Evolutionary conservation across 331 rosid species (phyloP), one percentile per base, ranked within the genome.

Genomic region (Stylosanthes scabra): DNA sequence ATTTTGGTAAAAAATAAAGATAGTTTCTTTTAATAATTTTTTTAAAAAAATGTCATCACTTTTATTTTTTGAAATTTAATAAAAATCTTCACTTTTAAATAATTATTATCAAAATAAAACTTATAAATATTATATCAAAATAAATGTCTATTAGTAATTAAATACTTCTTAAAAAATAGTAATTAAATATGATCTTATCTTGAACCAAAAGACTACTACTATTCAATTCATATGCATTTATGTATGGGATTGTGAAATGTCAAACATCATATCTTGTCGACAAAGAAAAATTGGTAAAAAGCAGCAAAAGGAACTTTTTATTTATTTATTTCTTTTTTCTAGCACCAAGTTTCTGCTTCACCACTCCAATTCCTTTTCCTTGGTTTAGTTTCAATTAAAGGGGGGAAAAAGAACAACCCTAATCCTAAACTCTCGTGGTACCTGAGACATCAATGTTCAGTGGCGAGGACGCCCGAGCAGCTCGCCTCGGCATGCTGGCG

Each of bases 211-310:
- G 25, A 20, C 25, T 20, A 20, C 25, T 20, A 20, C 25, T 20
- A 20, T 1, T 20, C n/a, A n/a, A 20, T 20, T 20, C 39, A 34
- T 34, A 34, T 3, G 5, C 39, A 34, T 34, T 5, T 3, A 34
- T 34, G 1, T 20, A 3, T 4, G 39, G 0, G 39, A 34, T 5
- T 5, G 39, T 34, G 39, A 34, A 34, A 34, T 12, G 82, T 80
- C 87, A 80, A 80, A 75, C 75, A 80, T 83, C 82, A 10, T 80
- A 69, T 59, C 87, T 72, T 76, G 78, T 77, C 78, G 61, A 69
- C 82, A 73, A 83, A 78, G 88, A 29, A 70, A 78, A 12, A 83
- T 65, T 2, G 4, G 41, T 10, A 71, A 79, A 66, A 1, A 49
- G 5, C 15, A 20, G 57, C 6, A 16, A 11, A 11, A 54, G 13